A percentile compares a stretch with the other conserved stretches of the same genome.
These are phyloP conservation scores for Solanum paucissectum DNA, from an alignment of 257 asterid genomes.

Conservation along the genomic window DNA sequence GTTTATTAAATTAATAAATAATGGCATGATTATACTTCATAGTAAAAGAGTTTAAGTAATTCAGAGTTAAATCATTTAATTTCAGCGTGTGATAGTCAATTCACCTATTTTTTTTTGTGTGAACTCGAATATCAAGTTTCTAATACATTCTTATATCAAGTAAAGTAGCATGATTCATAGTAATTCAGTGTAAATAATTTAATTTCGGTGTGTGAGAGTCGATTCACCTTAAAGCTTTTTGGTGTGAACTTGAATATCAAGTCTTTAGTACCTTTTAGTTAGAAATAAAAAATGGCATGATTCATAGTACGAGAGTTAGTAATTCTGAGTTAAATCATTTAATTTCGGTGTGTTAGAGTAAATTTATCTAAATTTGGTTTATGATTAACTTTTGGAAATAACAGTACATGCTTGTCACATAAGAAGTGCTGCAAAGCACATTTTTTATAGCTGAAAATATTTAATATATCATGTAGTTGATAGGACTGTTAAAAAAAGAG, in stretches of 20 bases:
- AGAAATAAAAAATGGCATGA: not conserved
- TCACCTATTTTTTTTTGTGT: not conserved
- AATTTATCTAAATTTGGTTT: not conserved
- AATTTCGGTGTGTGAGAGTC: not conserved
- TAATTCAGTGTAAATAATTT: not conserved
- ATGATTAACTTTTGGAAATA: not conserved
- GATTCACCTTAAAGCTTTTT: not conserved
- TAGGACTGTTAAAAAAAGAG: not conserved
- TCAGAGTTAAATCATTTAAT: not conserved
- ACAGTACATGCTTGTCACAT: not conserved
- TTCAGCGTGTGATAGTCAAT: not conserved
- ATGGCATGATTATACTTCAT: not conserved
- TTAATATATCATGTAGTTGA: not conserved
- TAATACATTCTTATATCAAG: not conserved
- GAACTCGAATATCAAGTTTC: not conserved
- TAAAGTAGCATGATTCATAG: not conserved
- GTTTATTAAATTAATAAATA: not conserved
- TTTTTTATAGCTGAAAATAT: not conserved
- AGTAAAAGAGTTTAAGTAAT: not conserved
- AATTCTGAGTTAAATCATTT: not conserved
- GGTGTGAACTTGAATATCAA: not conserved
- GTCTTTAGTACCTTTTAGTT: not conserved
- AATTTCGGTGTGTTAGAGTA: not conserved
- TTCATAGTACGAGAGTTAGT: not conserved
- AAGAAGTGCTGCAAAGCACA: not conserved